Base-by-base conservation (phyloP, 352 stramenopile genomes). In the Pythium oligandrum region DNA sequence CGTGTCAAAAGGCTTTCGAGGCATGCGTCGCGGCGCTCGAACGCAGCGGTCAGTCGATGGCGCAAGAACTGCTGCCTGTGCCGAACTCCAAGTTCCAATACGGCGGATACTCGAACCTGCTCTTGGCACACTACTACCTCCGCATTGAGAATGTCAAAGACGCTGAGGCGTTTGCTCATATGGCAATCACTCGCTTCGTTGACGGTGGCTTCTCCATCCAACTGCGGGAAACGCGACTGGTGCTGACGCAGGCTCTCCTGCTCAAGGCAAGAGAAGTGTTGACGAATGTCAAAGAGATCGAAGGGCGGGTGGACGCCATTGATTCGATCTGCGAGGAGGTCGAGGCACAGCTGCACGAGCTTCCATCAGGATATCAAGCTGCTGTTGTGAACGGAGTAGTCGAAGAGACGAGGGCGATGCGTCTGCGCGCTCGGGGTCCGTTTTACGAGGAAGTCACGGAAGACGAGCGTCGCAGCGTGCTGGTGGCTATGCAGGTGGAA, bases 401-500 rank as follows among this genome's bases (percentile, higher is more conserved):
- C 17, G 17, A 26, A 26, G 17, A 26, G 0, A 26, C 17, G 17
- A 26, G 17, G 17, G 17, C 17, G 17, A 26, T 26, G 17, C 17
- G 17, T 26, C 17, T 26, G 17, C 17, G 17, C 17, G 64, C 69
- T 2, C 44, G 34, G 8, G 63, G 44, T 32, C 38, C 64, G 5
- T 78, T 72, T 46, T 81, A 73, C 11, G 61, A 77, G 48, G 44
- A 48, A 0, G 56, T 82, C 8, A 68, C 66, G 11, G 34, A 47
- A 12, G 48, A 61, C 1, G 72, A 82, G 42, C 57, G 63, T 43
- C 51, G 31, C 55, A 46, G 38, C 2, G 66, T 81, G 31, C 67
- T 64, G 42, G 60, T 45, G 34, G 72, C 62, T 0, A 75, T 75
- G 70, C 64, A 73, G 12, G 33, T 3, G 8, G 67, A 76, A 48